Percentiles rank a stretch among this genome's conserved stretches.
phyloP scores from a whole-genome alignment of 164 flowering plant species.

The Magnolia officinalis region DNA sequence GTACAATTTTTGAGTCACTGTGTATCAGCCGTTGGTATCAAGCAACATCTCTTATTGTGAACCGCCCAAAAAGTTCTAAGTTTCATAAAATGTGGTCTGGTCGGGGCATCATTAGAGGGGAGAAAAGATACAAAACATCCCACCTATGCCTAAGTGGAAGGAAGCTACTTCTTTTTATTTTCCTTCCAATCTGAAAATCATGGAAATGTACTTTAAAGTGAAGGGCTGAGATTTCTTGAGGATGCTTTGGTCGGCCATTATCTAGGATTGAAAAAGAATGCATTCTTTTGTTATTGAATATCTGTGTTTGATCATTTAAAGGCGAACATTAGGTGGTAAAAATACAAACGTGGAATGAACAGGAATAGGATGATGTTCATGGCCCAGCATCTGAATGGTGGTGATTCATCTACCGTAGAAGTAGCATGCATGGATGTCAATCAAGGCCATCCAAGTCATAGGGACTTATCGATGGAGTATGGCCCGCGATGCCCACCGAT shows the following conservation, averaged over 20 bases:
- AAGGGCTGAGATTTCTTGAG: slow-evolving; percentile 14
- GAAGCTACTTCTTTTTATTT: slow-evolving; percentile 8
- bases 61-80: slow-evolving; percentile 19
- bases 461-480: no score
- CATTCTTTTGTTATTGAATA: slow-evolving; percentile 5
- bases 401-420: no score
- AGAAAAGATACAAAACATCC: slow-evolving; percentile 15
- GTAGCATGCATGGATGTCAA: no score
- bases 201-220: slow-evolving; percentile 27
- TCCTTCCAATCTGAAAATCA: slow-evolving; percentile 20
- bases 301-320: slow-evolving; percentile 3
- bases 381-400: no score
- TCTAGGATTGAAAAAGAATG: slow-evolving; percentile 4
- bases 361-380: no score
- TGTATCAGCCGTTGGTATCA: not conserved
- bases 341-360: not conserved
- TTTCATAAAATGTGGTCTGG: slow-evolving; percentile 40
- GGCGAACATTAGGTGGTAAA: slow-evolving; percentile 4
- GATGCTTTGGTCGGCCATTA: slow-evolving; percentile 46
- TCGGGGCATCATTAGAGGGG: slow-evolving; percentile 42
- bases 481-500: no score
- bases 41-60: slow-evolving; percentile 13
- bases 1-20: not conserved
- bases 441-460: no score
- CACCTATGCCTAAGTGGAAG: not conserved